These are phyloP conservation scores for Hypoxylon sp. DNA, from an alignment of 2,329 filamentous ascomycete species.

Conservation along the genomic window DNA sequence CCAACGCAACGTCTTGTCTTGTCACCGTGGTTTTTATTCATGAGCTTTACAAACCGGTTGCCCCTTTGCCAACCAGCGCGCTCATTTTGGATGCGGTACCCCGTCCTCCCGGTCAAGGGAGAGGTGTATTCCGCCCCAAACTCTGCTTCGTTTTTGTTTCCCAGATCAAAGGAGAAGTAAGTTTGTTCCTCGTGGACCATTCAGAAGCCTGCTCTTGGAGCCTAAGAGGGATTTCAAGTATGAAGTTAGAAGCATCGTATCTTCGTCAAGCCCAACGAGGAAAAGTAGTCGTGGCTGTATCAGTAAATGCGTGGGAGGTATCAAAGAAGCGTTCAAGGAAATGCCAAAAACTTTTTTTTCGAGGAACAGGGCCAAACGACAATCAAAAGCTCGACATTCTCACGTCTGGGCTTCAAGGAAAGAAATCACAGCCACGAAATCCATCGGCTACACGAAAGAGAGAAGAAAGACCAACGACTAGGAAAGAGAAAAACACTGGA, in stretches of 20 bases:
- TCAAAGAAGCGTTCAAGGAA: constrained; percentile 46
- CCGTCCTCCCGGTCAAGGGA: background rate
- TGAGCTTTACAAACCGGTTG: constrained; percentile 24
- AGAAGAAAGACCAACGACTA: constrained; percentile 37
- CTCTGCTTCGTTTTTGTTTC: constrained; percentile 16
- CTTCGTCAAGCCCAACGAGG: constrained; percentile 42
- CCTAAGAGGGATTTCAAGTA: constrained; percentile 19
- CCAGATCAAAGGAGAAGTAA: constrained; percentile 14
- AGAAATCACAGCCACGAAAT: constrained; percentile 40
- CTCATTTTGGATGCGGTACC: constrained; percentile 29
- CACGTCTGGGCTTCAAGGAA: constrained; percentile 33
- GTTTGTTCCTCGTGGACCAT: constrained; percentile 27
- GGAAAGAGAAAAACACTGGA: constrained; percentile 3
- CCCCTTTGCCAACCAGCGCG: constrained; percentile 19
- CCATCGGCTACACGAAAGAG: constrained; percentile 36
- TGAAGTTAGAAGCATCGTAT: constrained; percentile 33
- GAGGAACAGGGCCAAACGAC: constrained; percentile 37
- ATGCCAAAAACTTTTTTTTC: constrained; percentile 45
- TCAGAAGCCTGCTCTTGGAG: constrained; percentile 33
- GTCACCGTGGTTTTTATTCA: constrained; percentile 27
- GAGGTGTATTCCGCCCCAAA: constrained; percentile 8
- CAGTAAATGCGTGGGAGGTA: constrained; percentile 47
- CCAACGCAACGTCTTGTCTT: constrained; percentile 16
- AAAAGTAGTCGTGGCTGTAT: constrained; percentile 38
- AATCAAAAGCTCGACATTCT: constrained; percentile 31